These are phyloP conservation scores for Azolla pinnata DNA, from an alignment of 75 land plant species.

Conservation along the genomic window DNA sequence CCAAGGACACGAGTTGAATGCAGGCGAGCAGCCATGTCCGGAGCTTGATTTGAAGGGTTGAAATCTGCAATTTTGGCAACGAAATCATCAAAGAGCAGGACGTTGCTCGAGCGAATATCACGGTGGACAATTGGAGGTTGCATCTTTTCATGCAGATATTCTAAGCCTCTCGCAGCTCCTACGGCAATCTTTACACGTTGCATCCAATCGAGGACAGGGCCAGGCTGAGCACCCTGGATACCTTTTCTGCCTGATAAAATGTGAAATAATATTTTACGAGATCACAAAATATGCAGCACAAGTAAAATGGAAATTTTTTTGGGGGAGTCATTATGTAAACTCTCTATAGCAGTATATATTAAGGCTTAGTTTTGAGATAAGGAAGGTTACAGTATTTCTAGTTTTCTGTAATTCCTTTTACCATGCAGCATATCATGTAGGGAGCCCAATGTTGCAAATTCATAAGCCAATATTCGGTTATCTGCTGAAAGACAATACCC, in stretches of 20 bases:
- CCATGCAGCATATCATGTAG: conserved; percentile 35
- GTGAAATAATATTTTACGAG: too few relatives aligned
- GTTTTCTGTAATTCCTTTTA: background rate
- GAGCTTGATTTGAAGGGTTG: conserved; percentile 84
- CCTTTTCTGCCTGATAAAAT: conserved; percentile 86
- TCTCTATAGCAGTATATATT: background rate
- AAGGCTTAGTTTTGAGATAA: background rate
- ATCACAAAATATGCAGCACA: background rate
- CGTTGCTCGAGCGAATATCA: conserved; percentile 62
- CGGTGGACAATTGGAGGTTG: conserved; percentile 50
- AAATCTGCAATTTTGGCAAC: conserved; percentile 75
- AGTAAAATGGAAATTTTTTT: background rate
- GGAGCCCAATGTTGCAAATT: conserved; percentile 34
- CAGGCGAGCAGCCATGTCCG: conserved; percentile 82
- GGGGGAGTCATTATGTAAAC: background rate
- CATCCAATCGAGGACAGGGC: conserved; percentile 45
- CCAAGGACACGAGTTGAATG: conserved; percentile 91
- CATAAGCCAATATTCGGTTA: conserved; percentile 25
- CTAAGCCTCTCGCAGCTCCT: conserved; percentile 48
- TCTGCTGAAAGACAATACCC: conserved; percentile 33
- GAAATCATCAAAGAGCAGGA: conserved; percentile 54
- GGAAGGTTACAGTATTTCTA: background rate
- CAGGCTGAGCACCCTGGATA: conserved; percentile 78
- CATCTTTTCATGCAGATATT: conserved; percentile 37
- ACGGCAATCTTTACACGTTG: conserved; percentile 40